These are phyloP conservation scores for Phytophthora macrochlamydospora DNA, from an alignment of 352 stramenopile species.

Conservation along the genomic window DNA sequence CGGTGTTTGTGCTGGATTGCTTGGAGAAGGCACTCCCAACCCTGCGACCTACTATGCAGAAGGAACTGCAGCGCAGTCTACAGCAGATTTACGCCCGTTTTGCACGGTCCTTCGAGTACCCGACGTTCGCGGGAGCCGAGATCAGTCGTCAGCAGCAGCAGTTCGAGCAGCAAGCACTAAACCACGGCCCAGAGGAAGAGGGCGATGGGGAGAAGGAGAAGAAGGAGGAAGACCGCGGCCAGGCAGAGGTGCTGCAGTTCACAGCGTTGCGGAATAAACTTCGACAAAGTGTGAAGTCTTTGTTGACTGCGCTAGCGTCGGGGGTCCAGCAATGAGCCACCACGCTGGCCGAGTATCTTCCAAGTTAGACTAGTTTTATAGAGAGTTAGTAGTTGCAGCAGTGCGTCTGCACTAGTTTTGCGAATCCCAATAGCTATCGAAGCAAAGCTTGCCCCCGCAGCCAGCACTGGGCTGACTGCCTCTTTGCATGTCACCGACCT, in stretches of 20 bases:
- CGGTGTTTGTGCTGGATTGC: conserved; percentile 43
- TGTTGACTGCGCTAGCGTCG: conserved; percentile 30
- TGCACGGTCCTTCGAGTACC: conserved; percentile 38
- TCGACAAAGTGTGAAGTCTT: conserved; percentile 41
- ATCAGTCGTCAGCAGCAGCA: conserved; percentile 20
- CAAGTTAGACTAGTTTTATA: conserved; percentile 38
- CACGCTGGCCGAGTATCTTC: conserved; percentile 19
- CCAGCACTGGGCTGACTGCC: not conserved
- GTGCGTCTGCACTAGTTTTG: not conserved
- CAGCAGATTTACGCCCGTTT: conserved; percentile 40
- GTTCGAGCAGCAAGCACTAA: conserved; percentile 15
- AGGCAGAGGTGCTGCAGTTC: conserved; percentile 43
- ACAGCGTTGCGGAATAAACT: conserved; percentile 42
- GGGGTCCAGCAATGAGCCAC: conserved; percentile 5
- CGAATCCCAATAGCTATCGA: not conserved
- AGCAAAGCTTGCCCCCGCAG: not conserved
- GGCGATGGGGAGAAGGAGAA: conserved; percentile 17
- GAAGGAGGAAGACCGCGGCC: conserved; percentile 36
- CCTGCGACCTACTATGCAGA: conserved; percentile 22
- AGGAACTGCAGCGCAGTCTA: conserved; percentile 33
- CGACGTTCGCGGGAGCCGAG: conserved; percentile 19
- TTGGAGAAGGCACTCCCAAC: conserved; percentile 29
- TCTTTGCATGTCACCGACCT: no score
- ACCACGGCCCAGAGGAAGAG: not conserved
- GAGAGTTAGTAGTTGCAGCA: not conserved